Evolutionary conservation across 495 filamentous ascomycete genomes (phyloP).

Genomic region (Podospora bellae-mahoneyi): DNA sequence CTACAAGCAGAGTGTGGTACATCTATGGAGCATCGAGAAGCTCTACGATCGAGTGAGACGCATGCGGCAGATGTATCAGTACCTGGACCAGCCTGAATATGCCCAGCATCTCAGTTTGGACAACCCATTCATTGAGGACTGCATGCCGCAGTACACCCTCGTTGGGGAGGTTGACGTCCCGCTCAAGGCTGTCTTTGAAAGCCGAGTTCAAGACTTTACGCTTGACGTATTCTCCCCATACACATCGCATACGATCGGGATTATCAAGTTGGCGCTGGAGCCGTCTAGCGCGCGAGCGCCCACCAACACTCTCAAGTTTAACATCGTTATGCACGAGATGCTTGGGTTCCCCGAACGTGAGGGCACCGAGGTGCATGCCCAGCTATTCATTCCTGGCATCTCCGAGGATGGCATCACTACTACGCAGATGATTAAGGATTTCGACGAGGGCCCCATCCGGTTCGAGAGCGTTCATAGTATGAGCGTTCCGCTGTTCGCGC

Average conservation of each 20-base stretch:
- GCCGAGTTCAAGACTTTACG: conserved; percentile 88
- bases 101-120: conserved; percentile 74
- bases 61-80: conserved; percentile 97
- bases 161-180: conserved; percentile 94
- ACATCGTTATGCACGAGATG: conserved; percentile 98
- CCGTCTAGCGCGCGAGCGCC: conserved; percentile 92
- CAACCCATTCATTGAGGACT: conserved; percentile 84
- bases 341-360: conserved; percentile 94
- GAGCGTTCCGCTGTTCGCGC: conserved; percentile 86
- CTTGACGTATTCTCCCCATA: conserved; percentile 91
- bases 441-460: conserved; percentile 89
- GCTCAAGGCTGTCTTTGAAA: conserved; percentile 89
- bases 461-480: conserved; percentile 99
- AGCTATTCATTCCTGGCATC: conserved; percentile 89
- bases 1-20: conserved; percentile 80
- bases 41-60: conserved; percentile 78
- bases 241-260: conserved; percentile 81
- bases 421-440: conserved; percentile 89
- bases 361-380: conserved; percentile 91
- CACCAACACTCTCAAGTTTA: conserved; percentile 92
- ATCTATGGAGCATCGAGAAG: conserved; percentile 93
- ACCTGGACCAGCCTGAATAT: conserved; percentile 91
- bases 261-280: conserved; percentile 85
- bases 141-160: conserved; percentile 86
- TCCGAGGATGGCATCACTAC: conserved; percentile 91